phyloP scores from a whole-genome alignment of 495 filamentous ascomycete genomes.

The Penicillium macrosclerotiorum region DNA sequence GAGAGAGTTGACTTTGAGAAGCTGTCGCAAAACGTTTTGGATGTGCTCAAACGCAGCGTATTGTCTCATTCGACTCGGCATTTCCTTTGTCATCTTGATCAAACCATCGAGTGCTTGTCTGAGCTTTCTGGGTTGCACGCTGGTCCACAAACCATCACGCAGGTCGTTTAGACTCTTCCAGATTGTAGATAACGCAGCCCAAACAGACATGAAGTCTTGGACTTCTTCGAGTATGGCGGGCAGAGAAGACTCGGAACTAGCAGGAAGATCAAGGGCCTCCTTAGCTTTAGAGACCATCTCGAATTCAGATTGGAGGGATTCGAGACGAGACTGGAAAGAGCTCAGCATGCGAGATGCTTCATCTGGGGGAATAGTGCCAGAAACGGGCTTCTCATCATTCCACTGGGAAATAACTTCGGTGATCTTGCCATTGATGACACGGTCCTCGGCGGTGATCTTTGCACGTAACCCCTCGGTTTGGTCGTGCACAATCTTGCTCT shows the following conservation, averaged over 20 bases:
- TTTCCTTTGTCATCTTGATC: conserved; percentile 98
- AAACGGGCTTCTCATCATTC: conserved; percentile 95
- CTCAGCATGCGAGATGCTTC: conserved; percentile 76
- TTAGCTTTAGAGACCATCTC: conserved; percentile 96
- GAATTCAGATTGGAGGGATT: conserved; percentile 76
- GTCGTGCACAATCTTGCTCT: conserved; percentile 90
- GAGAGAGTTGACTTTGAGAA: conserved; percentile 85
- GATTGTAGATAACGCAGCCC: conserved; percentile 89
- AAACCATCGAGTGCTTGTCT: conserved; percentile 82
- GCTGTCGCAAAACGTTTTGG: conserved; percentile 81
- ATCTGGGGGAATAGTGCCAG: conserved; percentile 85
- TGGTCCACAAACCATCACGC: conserved; percentile 86
- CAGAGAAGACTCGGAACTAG: conserved; percentile 72
- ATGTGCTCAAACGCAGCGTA: conserved; percentile 99
- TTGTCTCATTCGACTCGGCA: conserved; percentile 98
- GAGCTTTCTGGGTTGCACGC: conserved; percentile 87
- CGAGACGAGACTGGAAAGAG: conserved; percentile 78
- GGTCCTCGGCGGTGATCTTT: conserved; percentile 95
- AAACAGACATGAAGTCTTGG: conserved; percentile 97
- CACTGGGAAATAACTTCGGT: conserved; percentile 76
- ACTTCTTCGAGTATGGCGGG: conserved; percentile 87
- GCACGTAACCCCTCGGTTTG: conserved; percentile 92
- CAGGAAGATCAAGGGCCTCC: conserved; percentile 88
- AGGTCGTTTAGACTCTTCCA: conserved; percentile 97
- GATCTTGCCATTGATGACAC: conserved; percentile 83